These are phyloP conservation scores for Trichoderma arundinaceum DNA, from an alignment of 2,329 filamentous ascomycete genomes.

Conservation along the genomic window DNA sequence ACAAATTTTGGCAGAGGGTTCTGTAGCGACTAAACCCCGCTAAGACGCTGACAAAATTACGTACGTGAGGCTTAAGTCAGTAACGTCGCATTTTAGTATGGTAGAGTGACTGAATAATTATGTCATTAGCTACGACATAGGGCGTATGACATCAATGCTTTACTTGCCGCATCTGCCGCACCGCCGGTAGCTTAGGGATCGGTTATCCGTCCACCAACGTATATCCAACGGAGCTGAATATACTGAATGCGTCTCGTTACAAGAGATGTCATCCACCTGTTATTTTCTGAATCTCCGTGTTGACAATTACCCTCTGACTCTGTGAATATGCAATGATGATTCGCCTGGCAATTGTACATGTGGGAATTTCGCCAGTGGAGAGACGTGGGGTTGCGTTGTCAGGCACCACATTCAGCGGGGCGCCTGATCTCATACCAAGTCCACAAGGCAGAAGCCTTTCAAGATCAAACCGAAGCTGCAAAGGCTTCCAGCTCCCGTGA, in stretches of 20 bases:
- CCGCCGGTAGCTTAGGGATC: not conserved
- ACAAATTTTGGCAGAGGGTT: constrained; percentile 28
- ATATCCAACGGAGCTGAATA: not conserved
- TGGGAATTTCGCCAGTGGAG: constrained; percentile 21
- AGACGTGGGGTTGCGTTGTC: constrained; percentile 20
- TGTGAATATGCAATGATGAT: not conserved
- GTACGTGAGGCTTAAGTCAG: not conserved
- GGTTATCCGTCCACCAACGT: not conserved
- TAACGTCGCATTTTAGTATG: too few species aligned
- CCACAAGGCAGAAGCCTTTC: constrained; percentile 6
- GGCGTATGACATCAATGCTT: constrained; percentile 24
- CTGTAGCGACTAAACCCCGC: constrained; percentile 26
- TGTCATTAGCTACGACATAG: not conserved
- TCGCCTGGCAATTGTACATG: not conserved
- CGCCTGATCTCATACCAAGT: constrained; percentile 11
- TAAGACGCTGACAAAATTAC: constrained; percentile 25
- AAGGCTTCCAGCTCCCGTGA: not conserved
- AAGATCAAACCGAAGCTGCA: not conserved
- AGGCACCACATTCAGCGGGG: constrained; percentile 20
- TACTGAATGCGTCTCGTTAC: too few species aligned
- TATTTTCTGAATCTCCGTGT: too few species aligned
- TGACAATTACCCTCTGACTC: too few species aligned
- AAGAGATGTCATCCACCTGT: too few species aligned
- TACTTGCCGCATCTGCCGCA: not conserved
- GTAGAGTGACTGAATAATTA: not conserved